phyloP scores from a whole-genome alignment of 805 yeast genomes.

The Zygosaccharomyces rouxii region DNA sequence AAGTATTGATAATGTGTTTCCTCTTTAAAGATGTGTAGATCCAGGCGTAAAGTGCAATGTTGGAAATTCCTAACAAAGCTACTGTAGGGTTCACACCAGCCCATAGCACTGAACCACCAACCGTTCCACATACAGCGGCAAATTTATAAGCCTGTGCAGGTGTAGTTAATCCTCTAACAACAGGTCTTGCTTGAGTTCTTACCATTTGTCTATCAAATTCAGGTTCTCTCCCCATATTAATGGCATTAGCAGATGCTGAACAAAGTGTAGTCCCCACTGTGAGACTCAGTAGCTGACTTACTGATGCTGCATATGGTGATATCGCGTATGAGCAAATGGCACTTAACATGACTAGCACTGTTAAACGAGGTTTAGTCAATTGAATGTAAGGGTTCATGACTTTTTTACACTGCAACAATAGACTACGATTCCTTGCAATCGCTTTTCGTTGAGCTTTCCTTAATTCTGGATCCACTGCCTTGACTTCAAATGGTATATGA shows the following conservation, averaged over 20 bases:
- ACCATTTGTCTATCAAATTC: slow-evolving; percentile 82
- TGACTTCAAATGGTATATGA: slow-evolving; percentile 52
- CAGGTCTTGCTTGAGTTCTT: slow-evolving; percentile 84
- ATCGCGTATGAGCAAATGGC: slow-evolving; percentile 92
- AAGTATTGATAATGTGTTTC: slow-evolving; percentile 79
- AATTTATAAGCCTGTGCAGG: slow-evolving; percentile 74
- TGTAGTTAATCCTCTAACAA: slow-evolving; percentile 74
- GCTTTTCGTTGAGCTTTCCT: slow-evolving; percentile 14
- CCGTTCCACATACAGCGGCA: slow-evolving; percentile 67
- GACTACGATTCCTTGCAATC: slow-evolving; percentile 2
- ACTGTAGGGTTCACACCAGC: slow-evolving; percentile 85
- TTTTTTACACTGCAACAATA: slow-evolving; percentile 28
- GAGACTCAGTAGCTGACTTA: slow-evolving; percentile 63
- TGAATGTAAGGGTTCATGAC: slow-evolving; percentile 62
- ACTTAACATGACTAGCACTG: slow-evolving; percentile 82
- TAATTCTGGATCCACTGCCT: slow-evolving; percentile 33
- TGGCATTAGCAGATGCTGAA: slow-evolving; percentile 94
- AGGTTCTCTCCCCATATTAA: slow-evolving; percentile 96
- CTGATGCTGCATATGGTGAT: slow-evolving; percentile 76
- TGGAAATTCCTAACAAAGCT: slow-evolving; percentile 70
- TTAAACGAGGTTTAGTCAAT: slow-evolving; percentile 85
- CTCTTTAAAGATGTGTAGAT: slow-evolving; percentile 87
- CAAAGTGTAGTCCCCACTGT: slow-evolving; percentile 83
- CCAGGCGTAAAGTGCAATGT: slow-evolving; percentile 84
- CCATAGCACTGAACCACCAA: slow-evolving; percentile 66